Percentiles rank a stretch among this genome's conserved stretches.
Evolutionary conservation across 2,329 filamentous ascomycete genomes (phyloP).

Genomic region (Diplodia corticola): DNA sequence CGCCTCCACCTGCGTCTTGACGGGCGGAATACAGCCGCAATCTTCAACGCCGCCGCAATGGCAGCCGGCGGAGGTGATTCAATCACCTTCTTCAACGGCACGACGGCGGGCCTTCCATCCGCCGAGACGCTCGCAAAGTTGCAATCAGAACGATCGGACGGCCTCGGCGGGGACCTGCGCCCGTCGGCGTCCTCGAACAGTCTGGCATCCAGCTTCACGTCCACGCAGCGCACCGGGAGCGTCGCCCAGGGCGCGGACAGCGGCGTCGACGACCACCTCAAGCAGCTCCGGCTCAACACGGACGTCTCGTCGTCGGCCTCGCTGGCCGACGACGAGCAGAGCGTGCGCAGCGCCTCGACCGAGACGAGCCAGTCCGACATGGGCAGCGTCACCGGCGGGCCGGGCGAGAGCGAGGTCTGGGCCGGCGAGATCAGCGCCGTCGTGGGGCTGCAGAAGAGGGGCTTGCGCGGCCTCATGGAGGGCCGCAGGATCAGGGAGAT

Average conservation of each 20-base stretch:
- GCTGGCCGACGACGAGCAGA: slow-evolving; percentile 35
- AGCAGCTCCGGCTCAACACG: slow-evolving; percentile 53
- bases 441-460: slow-evolving; percentile 92
- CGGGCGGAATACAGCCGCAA: slow-evolving; percentile 89
- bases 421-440: slow-evolving; percentile 79
- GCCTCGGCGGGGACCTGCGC: background rate
- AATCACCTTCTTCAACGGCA: slow-evolving; percentile 61
- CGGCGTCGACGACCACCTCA: slow-evolving; percentile 34
- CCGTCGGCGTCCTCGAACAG: slow-evolving; percentile 12
- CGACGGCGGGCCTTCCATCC: slow-evolving; percentile 18
- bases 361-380: slow-evolving; percentile 32
- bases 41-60: slow-evolving; percentile 98
- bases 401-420: slow-evolving; percentile 68
- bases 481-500: slow-evolving; percentile 81
- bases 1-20: slow-evolving; percentile 86
- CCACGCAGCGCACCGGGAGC: slow-evolving; percentile 40
- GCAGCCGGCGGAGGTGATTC: slow-evolving; percentile 89
- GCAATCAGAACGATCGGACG: slow-evolving; percentile 18
- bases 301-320: slow-evolving; percentile 37
- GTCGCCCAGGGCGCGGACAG: slow-evolving; percentile 31
- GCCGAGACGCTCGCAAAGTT: slow-evolving; percentile 7
- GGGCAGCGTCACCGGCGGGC: slow-evolving; percentile 38
- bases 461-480: slow-evolving; percentile 90
- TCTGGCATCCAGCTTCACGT: slow-evolving; percentile 13
- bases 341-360: slow-evolving; percentile 29